A percentile compares a stretch with the other conserved stretches of the same genome.
Evolutionary conservation across 352 stramenopile genomes (phyloP).

Genomic region (Saprolegnia diclina): DNA sequence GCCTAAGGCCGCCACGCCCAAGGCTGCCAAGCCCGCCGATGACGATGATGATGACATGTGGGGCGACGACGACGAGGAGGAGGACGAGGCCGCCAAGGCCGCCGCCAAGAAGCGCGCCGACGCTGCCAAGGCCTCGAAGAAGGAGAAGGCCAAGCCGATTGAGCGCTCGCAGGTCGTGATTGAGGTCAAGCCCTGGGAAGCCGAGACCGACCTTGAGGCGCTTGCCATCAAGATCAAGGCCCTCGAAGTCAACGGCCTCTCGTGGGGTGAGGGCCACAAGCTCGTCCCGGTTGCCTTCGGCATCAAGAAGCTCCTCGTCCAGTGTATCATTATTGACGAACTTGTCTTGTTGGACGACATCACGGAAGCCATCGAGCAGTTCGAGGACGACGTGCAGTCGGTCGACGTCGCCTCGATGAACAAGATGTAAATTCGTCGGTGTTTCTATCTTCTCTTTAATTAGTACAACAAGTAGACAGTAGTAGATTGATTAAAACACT

Average conservation of each 20-base stretch:
- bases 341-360: conserved; percentile 77
- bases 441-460: conserved; percentile 7
- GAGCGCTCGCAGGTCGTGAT: conserved; percentile 44
- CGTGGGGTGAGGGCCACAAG: conserved; percentile 78
- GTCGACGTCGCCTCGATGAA: conserved; percentile 86
- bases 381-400: conserved; percentile 82
- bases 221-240: conserved; percentile 72
- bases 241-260: conserved; percentile 59
- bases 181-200: conserved; percentile 72
- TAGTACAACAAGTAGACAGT: conserved; percentile 7
- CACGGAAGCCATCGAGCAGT: conserved; percentile 67
- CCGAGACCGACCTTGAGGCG: conserved; percentile 65
- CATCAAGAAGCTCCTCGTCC: conserved; percentile 82
- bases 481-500: conserved; percentile 4
- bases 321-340: conserved; percentile 80
- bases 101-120: conserved; percentile 38
- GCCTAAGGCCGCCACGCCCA: conserved; percentile 4
- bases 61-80: conserved; percentile 56
- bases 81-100: conserved; percentile 38
- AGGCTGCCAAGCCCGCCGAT: conserved; percentile 33
- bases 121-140: conserved; percentile 37
- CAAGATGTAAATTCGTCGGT: conserved; percentile 57
- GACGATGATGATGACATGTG: conserved; percentile 53
- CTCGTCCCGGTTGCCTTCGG: conserved; percentile 77
- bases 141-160: conserved; percentile 41